These are phyloP conservation scores for Schizosaccharomyces japonicus DNA, from an alignment of 805 yeast genomes.

Conservation along the genomic window DNA sequence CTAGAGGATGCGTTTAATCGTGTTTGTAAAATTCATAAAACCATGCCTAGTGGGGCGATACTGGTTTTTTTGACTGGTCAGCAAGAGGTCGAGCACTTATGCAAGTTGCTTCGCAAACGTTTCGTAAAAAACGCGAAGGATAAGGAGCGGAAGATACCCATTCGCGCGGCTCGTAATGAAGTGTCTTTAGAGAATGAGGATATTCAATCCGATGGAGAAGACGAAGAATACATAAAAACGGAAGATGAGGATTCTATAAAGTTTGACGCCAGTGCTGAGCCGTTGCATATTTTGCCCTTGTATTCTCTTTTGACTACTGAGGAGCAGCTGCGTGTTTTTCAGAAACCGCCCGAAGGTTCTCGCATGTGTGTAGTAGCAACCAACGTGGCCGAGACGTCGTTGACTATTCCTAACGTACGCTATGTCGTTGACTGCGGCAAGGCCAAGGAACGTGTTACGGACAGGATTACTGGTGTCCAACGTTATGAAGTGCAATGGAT, in stretches of 20 bases:
- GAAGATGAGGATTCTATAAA: not conserved
- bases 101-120: slow-evolving; percentile 39
- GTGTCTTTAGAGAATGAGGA: slow-evolving; percentile 72
- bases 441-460: slow-evolving; percentile 63
- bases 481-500: slow-evolving; percentile 80
- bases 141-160: slow-evolving; percentile 17
- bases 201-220: slow-evolving; percentile 26
- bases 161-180: slow-evolving; percentile 31
- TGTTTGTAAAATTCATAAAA: slow-evolving; percentile 62
- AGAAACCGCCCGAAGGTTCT: slow-evolving; percentile 61
- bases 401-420: slow-evolving; percentile 84
- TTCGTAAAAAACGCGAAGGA: slow-evolving; percentile 27
- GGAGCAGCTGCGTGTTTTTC: slow-evolving; percentile 83
- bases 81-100: slow-evolving; percentile 61
- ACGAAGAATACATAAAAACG: slow-evolving; percentile 10
- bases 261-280: slow-evolving; percentile 23
- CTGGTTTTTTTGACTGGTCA: slow-evolving; percentile 84
- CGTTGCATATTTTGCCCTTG: slow-evolving; percentile 71
- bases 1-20: slow-evolving; percentile 69
- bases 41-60: slow-evolving; percentile 83
- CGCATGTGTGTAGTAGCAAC: slow-evolving; percentile 87
- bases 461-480: slow-evolving; percentile 72
- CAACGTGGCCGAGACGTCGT: slow-evolving; percentile 90
- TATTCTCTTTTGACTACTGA: slow-evolving; percentile 83
- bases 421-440: slow-evolving; percentile 93